Base-by-base conservation (phyloP, 2,329 filamentous ascomycete genomes). In the Teratosphaeria nubilosa region DNA sequence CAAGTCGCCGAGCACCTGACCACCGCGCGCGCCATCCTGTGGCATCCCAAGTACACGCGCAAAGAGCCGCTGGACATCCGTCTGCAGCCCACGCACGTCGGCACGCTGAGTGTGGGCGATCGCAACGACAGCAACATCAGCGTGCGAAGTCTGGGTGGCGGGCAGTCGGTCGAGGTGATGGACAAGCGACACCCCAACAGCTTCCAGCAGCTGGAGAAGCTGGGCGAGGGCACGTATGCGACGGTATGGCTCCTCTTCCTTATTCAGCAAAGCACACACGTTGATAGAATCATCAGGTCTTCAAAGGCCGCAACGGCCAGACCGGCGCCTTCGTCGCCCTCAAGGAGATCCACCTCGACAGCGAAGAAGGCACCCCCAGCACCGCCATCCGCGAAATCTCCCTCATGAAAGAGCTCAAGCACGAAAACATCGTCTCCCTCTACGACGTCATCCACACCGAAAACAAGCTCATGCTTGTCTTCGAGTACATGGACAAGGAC, bases 371-470 rank as follows among this genome's bases (percentile, higher is more conserved):
- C 67, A 99, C 94, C 0, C 94, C 94, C 3, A 95, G 89, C 55
- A 99, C 94, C 0, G 94, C 94, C 53, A 99, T 99, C 73, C 90
- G 94, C 69, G 94, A 99, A 75, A 99, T 99, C 69, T 96, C 91
- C 1, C 82, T 99, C 58, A 97, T 99, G 94, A 99, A 99, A 77
- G 94, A 99, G 76, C 82, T 99, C 65, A 97, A 97, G 76, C 94
- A 99, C 75, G 91, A 96, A 73, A 97, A 96, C 72, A 97, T 99
- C 65, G 91, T 99, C 68, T 90, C 87, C 59, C 85, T 99, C 5
- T 90, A 97, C 81, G 94, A 99, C 80, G 94, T 99, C 58, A 97
- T 99, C 69, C 94, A 99, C 75, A 99, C 94, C 59, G 94, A 99
- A 79, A 99, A 97, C 77, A 99, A 99, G 75, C 85, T 99, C 59